Percentiles rank a stretch among this genome's conserved stretches.
Evolutionary conservation across 352 stramenopile species (phyloP).

Genomic region (Phytophthora litchii): DNA sequence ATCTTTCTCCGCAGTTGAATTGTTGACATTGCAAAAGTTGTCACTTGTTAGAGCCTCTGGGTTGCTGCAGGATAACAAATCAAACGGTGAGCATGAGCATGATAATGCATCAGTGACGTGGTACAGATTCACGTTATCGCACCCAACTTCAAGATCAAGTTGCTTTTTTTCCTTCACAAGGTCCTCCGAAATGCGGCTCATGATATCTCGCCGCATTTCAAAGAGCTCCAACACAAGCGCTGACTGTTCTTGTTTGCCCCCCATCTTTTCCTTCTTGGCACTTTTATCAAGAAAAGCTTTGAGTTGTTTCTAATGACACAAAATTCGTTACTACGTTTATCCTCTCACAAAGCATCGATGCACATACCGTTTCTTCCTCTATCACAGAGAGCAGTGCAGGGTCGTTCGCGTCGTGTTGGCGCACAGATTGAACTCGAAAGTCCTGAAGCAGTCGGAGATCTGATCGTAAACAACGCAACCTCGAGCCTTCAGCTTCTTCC

Average conservation of each 20-base stretch:
- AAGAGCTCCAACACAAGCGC: constrained; percentile 65
- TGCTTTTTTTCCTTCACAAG: constrained; percentile 68
- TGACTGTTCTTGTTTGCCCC: constrained; percentile 43
- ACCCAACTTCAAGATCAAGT: constrained; percentile 67
- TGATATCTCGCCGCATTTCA: constrained; percentile 69
- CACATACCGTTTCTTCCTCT: constrained; percentile 47
- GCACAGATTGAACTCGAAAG: constrained; percentile 55
- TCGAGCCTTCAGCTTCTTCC: constrained; percentile 57
- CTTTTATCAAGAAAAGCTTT: constrained; percentile 66
- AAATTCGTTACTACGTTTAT: background rate
- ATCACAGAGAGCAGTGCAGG: constrained; percentile 13
- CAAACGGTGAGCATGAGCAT: constrained; percentile 2
- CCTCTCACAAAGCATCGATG: background rate
- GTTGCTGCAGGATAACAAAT: constrained; percentile 18
- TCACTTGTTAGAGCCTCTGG: constrained; percentile 25
- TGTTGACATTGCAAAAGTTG: constrained; percentile 19
- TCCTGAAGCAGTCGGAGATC: constrained; percentile 67
- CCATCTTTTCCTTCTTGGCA: constrained; percentile 68
- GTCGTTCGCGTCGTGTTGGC: constrained; percentile 30
- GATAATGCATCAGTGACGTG: background rate
- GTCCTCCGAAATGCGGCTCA: constrained; percentile 73
- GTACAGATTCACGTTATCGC: constrained; percentile 4
- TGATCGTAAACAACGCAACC: constrained; percentile 60
- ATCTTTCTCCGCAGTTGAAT: constrained; percentile 44
- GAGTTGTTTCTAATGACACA: constrained; percentile 46